Evolutionary conservation across 2,329 filamentous ascomycete species (phyloP).

Genomic region (Sclerotiophoma versabilis): DNA sequence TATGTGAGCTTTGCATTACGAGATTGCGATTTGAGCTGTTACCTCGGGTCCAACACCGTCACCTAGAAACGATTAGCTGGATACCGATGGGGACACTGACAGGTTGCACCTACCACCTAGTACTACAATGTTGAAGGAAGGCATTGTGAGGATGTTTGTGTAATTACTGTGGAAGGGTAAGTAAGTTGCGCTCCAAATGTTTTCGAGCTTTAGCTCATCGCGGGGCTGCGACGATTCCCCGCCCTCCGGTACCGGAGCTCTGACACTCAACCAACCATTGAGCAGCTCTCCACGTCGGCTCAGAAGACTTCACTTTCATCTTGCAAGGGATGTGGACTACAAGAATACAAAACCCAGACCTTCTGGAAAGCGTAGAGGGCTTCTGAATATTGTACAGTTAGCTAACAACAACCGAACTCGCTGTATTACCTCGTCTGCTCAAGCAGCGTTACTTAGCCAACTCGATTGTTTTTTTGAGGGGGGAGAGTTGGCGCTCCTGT

Average conservation of each 20-base stretch:
- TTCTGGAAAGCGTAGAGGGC: too few relatives aligned
- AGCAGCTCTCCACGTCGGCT: slow-evolving; percentile 2
- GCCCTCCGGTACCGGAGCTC: slow-evolving; percentile 10
- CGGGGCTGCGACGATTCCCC: slow-evolving; percentile 11
- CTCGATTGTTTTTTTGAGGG: too few relatives aligned
- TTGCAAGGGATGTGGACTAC: too few relatives aligned
- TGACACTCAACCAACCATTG: neutral
- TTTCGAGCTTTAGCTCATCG: slow-evolving; percentile 12
- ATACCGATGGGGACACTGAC: neutral
- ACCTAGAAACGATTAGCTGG: slow-evolving; percentile 38
- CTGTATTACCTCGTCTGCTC: too few relatives aligned
- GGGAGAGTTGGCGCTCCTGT: too few relatives aligned
- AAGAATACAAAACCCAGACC: too few relatives aligned
- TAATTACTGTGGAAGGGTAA: slow-evolving; percentile 1
- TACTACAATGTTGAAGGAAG: slow-evolving; percentile 52
- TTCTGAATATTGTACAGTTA: too few relatives aligned
- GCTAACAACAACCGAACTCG: too few relatives aligned
- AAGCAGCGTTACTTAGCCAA: too few relatives aligned
- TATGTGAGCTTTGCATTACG: slow-evolving; percentile 26
- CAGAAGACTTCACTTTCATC: too few relatives aligned
- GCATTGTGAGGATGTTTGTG: slow-evolving; percentile 36
- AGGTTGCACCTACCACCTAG: slow-evolving; percentile 44
- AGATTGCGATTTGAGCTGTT: slow-evolving; percentile 19
- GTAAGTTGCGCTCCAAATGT: slow-evolving; percentile 4
- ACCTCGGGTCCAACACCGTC: slow-evolving; percentile 54